phyloP scores from a whole-genome alignment of 2,329 filamentous ascomycete species.

The Aureobasidium zeae region DNA sequence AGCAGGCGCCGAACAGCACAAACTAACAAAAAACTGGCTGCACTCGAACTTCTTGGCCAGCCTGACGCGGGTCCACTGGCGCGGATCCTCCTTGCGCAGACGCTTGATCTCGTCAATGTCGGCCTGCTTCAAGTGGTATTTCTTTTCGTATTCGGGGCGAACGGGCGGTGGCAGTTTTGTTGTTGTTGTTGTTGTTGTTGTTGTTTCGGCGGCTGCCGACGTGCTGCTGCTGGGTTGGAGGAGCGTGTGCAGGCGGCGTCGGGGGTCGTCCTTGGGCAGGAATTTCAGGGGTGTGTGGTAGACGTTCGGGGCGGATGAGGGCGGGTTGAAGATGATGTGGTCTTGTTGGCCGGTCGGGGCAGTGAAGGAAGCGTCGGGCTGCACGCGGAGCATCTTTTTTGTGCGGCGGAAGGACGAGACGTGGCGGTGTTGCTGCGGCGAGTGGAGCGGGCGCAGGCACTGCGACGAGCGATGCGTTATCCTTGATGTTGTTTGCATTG shows the following conservation, averaged over 20 bases:
- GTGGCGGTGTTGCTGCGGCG: conserved; percentile 31
- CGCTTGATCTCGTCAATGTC: conserved; percentile 52
- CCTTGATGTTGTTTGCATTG: conserved; percentile 11
- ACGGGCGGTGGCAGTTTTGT: conserved; percentile 36
- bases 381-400: conserved; percentile 38
- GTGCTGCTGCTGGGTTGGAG: conserved; percentile 21
- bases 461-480: conserved; percentile 12
- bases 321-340: conserved; percentile 58
- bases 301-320: conserved; percentile 52
- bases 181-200: too few relatives aligned
- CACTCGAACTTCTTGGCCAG: conserved; percentile 56
- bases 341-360: conserved; percentile 29
- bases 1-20: conserved; percentile 46
- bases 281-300: conserved; percentile 59
- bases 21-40: conserved; percentile 52
- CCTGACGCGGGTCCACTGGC: conserved; percentile 49
- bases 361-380: conserved; percentile 36
- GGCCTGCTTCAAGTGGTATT: conserved; percentile 49
- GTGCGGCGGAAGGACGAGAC: conserved; percentile 39
- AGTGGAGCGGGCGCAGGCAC: conserved; percentile 11
- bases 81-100: conserved; percentile 47
- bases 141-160: conserved; percentile 45
- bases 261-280: conserved; percentile 49
- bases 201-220: conserved; percentile 21
- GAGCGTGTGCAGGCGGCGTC: conserved; percentile 37